Evolutionary conservation across 2,329 filamentous ascomycete genomes (phyloP).

Genomic region (Trichoderma hamatum): DNA sequence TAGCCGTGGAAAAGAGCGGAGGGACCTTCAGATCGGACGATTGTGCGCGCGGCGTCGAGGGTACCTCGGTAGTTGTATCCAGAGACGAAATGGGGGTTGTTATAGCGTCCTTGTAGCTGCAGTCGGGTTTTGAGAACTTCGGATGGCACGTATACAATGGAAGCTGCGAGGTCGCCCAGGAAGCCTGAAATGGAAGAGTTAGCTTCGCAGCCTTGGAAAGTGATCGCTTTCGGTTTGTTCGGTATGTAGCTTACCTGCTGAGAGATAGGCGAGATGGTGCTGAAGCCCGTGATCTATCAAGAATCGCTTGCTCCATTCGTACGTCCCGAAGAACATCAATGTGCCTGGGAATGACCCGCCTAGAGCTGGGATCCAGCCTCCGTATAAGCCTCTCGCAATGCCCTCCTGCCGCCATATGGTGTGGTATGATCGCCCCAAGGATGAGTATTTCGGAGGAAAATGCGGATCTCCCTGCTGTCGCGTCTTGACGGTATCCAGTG

Average conservation of each 20-base stretch:
- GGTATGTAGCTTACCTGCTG: constrained; percentile 64
- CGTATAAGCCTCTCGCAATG: constrained; percentile 81
- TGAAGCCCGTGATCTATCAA: constrained; percentile 85
- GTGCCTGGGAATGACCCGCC: constrained; percentile 92
- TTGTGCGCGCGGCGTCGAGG: constrained; percentile 80
- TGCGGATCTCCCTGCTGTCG: constrained; percentile 95
- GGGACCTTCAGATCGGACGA: constrained; percentile 79
- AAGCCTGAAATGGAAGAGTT: constrained; percentile 62
- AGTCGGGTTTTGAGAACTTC: constrained; percentile 97
- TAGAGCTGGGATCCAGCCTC: constrained; percentile 89
- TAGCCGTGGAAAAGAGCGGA: constrained; percentile 94
- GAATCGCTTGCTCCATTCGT: constrained; percentile 90
- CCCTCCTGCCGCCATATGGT: constrained; percentile 95
- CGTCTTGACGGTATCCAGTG: constrained; percentile 97
- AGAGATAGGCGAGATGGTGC: constrained; percentile 81
- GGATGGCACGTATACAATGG: constrained; percentile 91
- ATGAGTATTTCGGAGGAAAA: constrained; percentile 89
- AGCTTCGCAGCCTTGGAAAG: constrained; percentile 25
- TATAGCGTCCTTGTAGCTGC: constrained; percentile 90
- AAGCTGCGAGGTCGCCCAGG: constrained; percentile 87
- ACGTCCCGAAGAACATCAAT: constrained; percentile 92
- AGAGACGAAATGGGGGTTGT: constrained; percentile 90
- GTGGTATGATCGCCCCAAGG: constrained; percentile 85
- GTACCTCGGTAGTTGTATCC: constrained; percentile 96
- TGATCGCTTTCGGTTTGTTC: background rate